These are phyloP conservation scores for Candida morakotiae DNA, from an alignment of 805 yeast species.

Conservation along the genomic window DNA sequence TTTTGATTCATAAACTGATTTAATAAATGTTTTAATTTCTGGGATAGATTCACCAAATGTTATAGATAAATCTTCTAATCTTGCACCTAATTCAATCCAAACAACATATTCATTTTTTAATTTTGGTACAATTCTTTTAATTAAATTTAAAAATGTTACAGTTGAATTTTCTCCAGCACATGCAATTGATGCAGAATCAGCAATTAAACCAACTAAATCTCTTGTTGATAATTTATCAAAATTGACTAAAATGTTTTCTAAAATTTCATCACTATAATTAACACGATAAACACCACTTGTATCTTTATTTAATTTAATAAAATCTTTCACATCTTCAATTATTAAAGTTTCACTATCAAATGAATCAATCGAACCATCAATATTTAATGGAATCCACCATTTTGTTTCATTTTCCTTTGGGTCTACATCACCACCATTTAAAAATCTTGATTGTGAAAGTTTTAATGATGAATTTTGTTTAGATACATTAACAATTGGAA, in stretches of 20 bases:
- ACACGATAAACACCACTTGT: conserved; percentile 53
- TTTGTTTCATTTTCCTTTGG: conserved; percentile 52
- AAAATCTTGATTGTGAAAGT: conserved; percentile 56
- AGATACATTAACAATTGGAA: conserved; percentile 59
- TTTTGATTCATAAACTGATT: conserved; percentile 21
- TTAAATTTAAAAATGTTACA: conserved; percentile 41
- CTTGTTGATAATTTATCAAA: conserved; percentile 36
- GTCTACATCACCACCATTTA: conserved; percentile 57
- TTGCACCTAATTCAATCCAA: conserved; percentile 50
- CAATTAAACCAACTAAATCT: conserved; percentile 52
- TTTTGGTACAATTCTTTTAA: conserved; percentile 25
- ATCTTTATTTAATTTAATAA: conserved; percentile 48
- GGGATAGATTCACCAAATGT: conserved; percentile 28
- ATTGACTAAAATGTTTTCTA: conserved; percentile 36
- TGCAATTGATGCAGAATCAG: conserved; percentile 49
- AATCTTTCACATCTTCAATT: conserved; percentile 18
- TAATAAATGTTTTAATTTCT: conserved; percentile 28
- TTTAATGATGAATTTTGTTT: conserved; percentile 31
- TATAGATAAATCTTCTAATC: conserved; percentile 32
- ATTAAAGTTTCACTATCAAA: conserved; percentile 18
- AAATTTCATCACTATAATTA: conserved; percentile 42
- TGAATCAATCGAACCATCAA: conserved; percentile 15
- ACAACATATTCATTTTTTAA: conserved; percentile 41
- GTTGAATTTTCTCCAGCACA: conserved; percentile 41
- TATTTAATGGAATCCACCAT: conserved; percentile 59